These are phyloP conservation scores for Stachybotrys elegans DNA, from an alignment of 2,329 filamentous ascomycete genomes.

Conservation along the genomic window DNA sequence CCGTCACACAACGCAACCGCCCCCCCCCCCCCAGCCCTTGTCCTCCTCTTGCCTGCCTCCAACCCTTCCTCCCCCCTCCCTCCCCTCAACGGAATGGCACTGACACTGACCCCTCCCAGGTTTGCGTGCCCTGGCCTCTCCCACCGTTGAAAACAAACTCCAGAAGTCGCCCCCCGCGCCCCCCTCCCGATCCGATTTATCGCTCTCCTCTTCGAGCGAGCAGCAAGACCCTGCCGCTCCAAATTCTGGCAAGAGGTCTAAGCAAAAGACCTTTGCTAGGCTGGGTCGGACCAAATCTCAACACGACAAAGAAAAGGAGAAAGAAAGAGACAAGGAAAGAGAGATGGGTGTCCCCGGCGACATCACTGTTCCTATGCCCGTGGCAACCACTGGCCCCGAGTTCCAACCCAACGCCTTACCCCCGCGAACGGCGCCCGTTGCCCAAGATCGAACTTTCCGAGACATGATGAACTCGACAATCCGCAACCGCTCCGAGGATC, in stretches of 20 bases:
- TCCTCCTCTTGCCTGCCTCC: no score
- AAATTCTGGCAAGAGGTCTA: conserved; percentile 39
- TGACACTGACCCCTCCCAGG: conserved; percentile 12
- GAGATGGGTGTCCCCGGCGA: conserved; percentile 37
- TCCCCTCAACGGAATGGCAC: conserved; percentile 5
- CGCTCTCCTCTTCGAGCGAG: conserved; percentile 44
- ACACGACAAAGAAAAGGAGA: neutral
- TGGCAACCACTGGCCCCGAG: conserved; percentile 12
- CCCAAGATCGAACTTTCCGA: conserved; percentile 61
- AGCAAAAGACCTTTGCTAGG: conserved; percentile 50
- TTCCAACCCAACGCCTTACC: no score
- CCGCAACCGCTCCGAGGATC: conserved; percentile 71
- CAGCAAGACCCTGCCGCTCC: conserved; percentile 32
- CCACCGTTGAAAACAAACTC: conserved; percentile 23
- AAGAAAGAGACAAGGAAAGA: conserved; percentile 4
- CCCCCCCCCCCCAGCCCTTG: no score
- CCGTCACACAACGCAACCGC: conserved; percentile 34
- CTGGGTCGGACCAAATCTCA: conserved; percentile 45
- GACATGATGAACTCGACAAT: conserved; percentile 61
- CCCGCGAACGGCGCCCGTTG: conserved; percentile 59
- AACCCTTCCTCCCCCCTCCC: neutral
- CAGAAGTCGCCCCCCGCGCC: conserved; percentile 35
- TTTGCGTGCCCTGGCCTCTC: conserved; percentile 16
- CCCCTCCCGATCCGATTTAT: conserved; percentile 47
- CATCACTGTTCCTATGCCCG: conserved; percentile 17